Conservation (phyloP, 768 basidiomycete species). For the Boletus vermiculosoides region DNA sequence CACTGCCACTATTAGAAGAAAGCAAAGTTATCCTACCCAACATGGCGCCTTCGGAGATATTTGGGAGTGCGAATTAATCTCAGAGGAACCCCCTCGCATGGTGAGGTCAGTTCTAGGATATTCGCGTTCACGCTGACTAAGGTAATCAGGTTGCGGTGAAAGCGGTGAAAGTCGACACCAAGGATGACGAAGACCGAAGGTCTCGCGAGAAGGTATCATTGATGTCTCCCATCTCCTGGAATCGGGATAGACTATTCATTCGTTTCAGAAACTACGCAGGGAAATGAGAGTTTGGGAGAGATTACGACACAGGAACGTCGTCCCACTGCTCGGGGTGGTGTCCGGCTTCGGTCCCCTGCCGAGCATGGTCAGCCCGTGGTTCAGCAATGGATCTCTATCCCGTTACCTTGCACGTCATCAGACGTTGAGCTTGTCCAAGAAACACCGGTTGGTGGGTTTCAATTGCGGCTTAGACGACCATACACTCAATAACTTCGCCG, state of each 20-base stretch:
- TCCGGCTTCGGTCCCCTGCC: slow-evolving; percentile 29
- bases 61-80: slow-evolving; percentile 24
- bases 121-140: neutral
- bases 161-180: slow-evolving; percentile 2
- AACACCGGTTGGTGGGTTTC: slow-evolving; percentile 15
- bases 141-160: slow-evolving; percentile 23
- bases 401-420: slow-evolving; percentile 15
- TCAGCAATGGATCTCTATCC: slow-evolving; percentile 26
- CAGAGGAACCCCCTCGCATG: neutral
- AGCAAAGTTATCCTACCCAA: neutral
- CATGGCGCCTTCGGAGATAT: slow-evolving; percentile 23
- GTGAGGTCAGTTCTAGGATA: neutral
- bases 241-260: neutral
- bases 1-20: slow-evolving; percentile 5
- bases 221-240: neutral
- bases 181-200: neutral
- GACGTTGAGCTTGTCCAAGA: neutral
- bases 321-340: slow-evolving; percentile 31
- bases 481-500: neutral
- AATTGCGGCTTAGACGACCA: neutral
- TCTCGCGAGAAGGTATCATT: slow-evolving; percentile 15
- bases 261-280: slow-evolving; percentile 25
- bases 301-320: slow-evolving; percentile 25
- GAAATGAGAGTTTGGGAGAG: slow-evolving; percentile 24
- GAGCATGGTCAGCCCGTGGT: slow-evolving; percentile 37